phyloP scores from a whole-genome alignment of 106 monocot species.

The Amphibolis antarctica region DNA sequence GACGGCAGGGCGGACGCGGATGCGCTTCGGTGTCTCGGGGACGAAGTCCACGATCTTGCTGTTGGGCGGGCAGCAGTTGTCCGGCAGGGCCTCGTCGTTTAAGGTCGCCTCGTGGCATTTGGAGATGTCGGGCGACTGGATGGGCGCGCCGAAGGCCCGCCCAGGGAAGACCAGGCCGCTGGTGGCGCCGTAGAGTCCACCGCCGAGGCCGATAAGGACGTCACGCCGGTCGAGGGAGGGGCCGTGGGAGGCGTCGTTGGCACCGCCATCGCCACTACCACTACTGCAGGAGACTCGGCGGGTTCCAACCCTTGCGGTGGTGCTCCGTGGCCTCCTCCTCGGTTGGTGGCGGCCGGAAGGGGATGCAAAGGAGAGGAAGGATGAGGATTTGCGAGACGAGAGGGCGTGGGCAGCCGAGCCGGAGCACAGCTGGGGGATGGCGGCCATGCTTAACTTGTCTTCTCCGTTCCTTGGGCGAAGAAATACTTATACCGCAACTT shows the following conservation, averaged over 20 bases:
- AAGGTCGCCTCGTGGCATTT: constrained; percentile 1
- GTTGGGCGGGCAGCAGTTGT: constrained; percentile 14
- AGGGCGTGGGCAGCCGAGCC: not conserved
- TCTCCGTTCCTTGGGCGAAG: too few species aligned
- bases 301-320: not conserved
- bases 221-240: constrained; percentile 15
- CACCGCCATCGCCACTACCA: too few species aligned
- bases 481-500: too few species aligned
- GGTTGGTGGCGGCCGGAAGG: constrained; percentile 12
- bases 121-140: constrained; percentile 12
- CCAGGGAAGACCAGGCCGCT: constrained; percentile 11
- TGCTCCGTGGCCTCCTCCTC: not conserved
- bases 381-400: not conserved
- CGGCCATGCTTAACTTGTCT: too few species aligned
- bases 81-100: not conserved
- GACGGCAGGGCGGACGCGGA: constrained; percentile 34
- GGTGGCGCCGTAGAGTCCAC: constrained; percentile 5
- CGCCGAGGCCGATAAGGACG: constrained; percentile 12
- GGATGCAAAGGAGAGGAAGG: constrained; percentile 21
- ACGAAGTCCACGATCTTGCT: constrained; percentile 9
- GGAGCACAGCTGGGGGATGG: not conserved
- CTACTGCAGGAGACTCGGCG: not conserved
- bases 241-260: not conserved
- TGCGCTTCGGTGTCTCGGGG: constrained; percentile 3
- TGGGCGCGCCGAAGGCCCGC: constrained; percentile 2